Conservation (phyloP, 306 rosid species). For the Erythrophleum fordii region DNA sequence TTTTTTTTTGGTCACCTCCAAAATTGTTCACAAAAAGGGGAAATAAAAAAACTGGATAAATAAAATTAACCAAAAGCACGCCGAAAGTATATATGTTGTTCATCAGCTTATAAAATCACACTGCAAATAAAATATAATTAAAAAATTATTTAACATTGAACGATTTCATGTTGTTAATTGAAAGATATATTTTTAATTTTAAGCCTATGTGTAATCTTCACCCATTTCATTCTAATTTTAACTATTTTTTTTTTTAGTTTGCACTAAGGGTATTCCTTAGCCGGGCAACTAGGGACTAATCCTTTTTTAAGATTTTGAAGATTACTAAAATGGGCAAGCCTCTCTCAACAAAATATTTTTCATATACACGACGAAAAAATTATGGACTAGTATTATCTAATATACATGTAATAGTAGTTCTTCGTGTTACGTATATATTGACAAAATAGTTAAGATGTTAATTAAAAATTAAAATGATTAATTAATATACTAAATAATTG, state of each 20-base stretch:
- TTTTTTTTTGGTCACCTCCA: constrained; percentile 21
- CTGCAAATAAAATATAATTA: neutral
- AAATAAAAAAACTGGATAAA: neutral
- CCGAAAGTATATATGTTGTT: neutral
- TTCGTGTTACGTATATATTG: neutral
- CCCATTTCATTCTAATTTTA: neutral
- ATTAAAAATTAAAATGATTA: neutral
- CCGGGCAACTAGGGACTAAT: too few relatives aligned
- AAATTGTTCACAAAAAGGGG: neutral
- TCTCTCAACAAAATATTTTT: too few relatives aligned
- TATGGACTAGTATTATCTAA: neutral
- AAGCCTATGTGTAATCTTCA: too few relatives aligned
- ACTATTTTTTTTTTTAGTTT: neutral
- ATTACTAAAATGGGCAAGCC: too few relatives aligned
- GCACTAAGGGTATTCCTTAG: too few relatives aligned
- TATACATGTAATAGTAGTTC: neutral
- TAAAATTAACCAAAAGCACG: neutral
- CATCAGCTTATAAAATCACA: neutral
- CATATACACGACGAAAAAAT: too few relatives aligned
- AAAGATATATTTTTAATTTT: neutral
- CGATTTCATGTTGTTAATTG: neutral
- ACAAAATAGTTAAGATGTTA: neutral
- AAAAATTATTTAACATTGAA: neutral
- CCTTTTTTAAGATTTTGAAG: too few relatives aligned
- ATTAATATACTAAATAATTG: neutral